Evolutionary conservation across 441 rosid genomes (phyloP).

Genomic region (Croton laevigatus): DNA sequence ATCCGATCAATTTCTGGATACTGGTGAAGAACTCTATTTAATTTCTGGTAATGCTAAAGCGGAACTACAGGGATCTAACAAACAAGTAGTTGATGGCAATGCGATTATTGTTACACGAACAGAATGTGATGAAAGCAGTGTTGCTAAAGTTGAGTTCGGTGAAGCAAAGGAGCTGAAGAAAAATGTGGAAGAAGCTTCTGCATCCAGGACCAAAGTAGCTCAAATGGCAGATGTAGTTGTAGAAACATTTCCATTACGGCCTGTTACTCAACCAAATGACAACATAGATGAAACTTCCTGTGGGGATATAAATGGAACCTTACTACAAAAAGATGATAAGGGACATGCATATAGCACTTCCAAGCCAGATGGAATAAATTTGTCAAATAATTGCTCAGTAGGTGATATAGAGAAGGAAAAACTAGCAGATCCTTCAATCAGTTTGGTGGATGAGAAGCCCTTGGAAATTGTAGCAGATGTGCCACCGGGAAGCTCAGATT

Average conservation of each 20-base stretch:
- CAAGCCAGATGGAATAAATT: slow-evolving; percentile 19
- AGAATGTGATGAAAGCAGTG: slow-evolving; percentile 28
- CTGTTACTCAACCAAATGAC: slow-evolving; percentile 29
- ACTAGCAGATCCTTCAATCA: slow-evolving; percentile 10
- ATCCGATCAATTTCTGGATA: slow-evolving; percentile 29
- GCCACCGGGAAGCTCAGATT: slow-evolving; percentile 27
- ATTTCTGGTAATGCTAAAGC: slow-evolving; percentile 24
- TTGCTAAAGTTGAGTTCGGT: slow-evolving; percentile 26
- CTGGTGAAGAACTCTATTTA: slow-evolving; percentile 22
- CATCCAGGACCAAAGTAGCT: slow-evolving; percentile 29
- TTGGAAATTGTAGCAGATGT: slow-evolving; percentile 28
- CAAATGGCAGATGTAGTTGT: slow-evolving; percentile 44
- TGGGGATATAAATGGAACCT: slow-evolving; percentile 27
- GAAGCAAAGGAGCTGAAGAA: slow-evolving; percentile 22
- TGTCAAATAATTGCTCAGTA: slow-evolving; percentile 21
- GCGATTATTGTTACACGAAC: slow-evolving; percentile 21
- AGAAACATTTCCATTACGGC: slow-evolving; percentile 62
- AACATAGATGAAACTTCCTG: slow-evolving; percentile 23
- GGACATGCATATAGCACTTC: slow-evolving; percentile 24
- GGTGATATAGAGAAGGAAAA: slow-evolving; percentile 24
- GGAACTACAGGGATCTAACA: slow-evolving; percentile 27
- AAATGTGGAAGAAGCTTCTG: slow-evolving; percentile 12
- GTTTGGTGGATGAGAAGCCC: slow-evolving; percentile 26
- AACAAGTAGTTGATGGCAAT: slow-evolving; percentile 34
- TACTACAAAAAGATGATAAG: slow-evolving; percentile 26